A percentile compares a stretch with the other conserved stretches of the same genome.
These are phyloP conservation scores for Geotrichum citri-aurantii DNA, from an alignment of 1,139 yeast species.

Conservation along the genomic window DNA sequence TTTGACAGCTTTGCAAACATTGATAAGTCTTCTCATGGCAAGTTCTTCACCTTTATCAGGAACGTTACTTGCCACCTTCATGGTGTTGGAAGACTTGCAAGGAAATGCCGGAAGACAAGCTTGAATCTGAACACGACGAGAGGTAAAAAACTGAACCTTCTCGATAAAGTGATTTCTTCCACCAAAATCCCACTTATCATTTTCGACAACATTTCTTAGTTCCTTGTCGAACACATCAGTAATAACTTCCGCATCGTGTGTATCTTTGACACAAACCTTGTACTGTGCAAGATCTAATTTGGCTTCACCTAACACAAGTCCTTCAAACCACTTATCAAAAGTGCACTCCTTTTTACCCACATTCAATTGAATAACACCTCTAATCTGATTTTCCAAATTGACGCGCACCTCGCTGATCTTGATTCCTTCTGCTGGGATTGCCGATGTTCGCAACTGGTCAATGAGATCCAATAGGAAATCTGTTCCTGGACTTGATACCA, in stretches of 20 bases:
- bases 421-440: constrained; percentile 6
- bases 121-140: constrained; percentile 12
- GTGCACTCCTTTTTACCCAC: constrained; percentile 8
- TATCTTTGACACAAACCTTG: not conserved
- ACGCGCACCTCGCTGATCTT: constrained; percentile 12
- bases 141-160: constrained; percentile 13
- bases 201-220: constrained; percentile 17
- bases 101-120: constrained; percentile 20
- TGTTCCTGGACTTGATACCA: not conserved
- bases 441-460: not conserved
- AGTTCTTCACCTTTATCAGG: constrained; percentile 20
- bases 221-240: constrained; percentile 17
- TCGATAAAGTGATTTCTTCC: constrained; percentile 15
- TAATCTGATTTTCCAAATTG: constrained; percentile 12
- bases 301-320: constrained; percentile 14
- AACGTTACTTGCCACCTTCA: constrained; percentile 15
- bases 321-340: constrained; percentile 19
- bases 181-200: constrained; percentile 15
- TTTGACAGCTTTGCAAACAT: constrained; percentile 13
- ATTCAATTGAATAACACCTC: constrained; percentile 14
- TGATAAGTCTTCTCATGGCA: constrained; percentile 15
- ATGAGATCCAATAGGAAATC: constrained; percentile 1
- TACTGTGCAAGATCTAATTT: constrained; percentile 6
- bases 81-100: constrained; percentile 18
- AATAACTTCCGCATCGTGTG: not conserved